phyloP scores from a whole-genome alignment of 768 basidiomycete genomes.

The Hygrophorus pudorinus region DNA sequence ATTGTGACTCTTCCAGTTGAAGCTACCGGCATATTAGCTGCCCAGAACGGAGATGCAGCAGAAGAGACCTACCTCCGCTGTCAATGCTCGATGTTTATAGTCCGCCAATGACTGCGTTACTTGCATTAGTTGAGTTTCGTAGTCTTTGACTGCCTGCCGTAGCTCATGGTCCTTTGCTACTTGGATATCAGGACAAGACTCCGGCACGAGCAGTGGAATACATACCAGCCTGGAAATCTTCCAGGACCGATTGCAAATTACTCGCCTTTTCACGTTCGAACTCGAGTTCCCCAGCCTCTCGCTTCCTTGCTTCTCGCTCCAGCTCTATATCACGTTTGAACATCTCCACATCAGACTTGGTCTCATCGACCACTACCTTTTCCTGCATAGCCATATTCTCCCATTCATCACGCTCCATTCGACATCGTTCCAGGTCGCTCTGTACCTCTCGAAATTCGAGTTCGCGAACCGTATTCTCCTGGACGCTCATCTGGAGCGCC shows the following conservation, averaged over 20 bases:
- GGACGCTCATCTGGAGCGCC: slow-evolving; percentile 56
- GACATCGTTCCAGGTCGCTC: slow-evolving; percentile 78
- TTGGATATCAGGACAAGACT: slow-evolving; percentile 6
- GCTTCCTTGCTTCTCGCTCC: slow-evolving; percentile 48
- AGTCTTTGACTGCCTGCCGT: slow-evolving; percentile 73
- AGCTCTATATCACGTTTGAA: slow-evolving; percentile 59
- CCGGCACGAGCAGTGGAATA: slow-evolving; percentile 7
- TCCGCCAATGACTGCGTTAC: slow-evolving; percentile 77
- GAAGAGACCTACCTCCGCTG: slow-evolving; percentile 64
- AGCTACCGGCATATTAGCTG: slow-evolving; percentile 33
- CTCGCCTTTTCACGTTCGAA: slow-evolving; percentile 61
- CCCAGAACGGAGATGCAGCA: slow-evolving; percentile 2
- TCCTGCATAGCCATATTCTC: slow-evolving; percentile 46
- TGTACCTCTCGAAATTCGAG: slow-evolving; percentile 74
- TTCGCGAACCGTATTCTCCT: slow-evolving; percentile 63
- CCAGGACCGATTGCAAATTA: slow-evolving; percentile 87
- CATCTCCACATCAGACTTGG: slow-evolving; percentile 43
- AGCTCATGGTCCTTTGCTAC: slow-evolving; percentile 88
- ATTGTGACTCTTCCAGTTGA: slow-evolving; percentile 62
- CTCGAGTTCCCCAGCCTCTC: slow-evolving; percentile 48
- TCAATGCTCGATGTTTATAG: slow-evolving; percentile 79
- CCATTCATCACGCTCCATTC: slow-evolving; percentile 67
- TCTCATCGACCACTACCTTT: slow-evolving; percentile 62
- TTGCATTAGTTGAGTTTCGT: slow-evolving; percentile 62
- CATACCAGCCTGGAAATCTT: slow-evolving; percentile 91